Percentiles rank a stretch among this genome's conserved stretches.
phyloP scores from a whole-genome alignment of 352 stramenopile genomes.

The Phytophthora capsici region DNA sequence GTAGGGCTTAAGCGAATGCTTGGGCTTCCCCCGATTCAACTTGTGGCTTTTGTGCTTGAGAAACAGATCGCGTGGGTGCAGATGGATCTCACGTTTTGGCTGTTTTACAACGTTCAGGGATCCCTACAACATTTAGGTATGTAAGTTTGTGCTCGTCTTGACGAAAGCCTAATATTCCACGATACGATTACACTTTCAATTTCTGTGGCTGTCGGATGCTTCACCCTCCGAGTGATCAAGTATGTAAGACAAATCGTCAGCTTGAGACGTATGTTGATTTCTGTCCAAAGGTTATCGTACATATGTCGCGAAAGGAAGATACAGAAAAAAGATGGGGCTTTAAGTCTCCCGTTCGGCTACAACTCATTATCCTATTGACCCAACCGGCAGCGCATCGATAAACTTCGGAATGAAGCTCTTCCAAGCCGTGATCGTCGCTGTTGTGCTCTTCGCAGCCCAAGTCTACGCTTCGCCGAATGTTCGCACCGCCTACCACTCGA shows the following conservation, averaged over 20 bases:
- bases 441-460: neutral
- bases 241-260: no score
- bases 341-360: no score
- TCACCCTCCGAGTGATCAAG: no score
- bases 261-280: no score
- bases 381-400: no score
- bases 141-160: conserved; percentile 5
- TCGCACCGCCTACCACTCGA: no score
- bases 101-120: conserved; percentile 25
- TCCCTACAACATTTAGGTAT: conserved; percentile 29
- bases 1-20: conserved; percentile 1
- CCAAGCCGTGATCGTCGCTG: neutral
- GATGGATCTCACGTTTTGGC: conserved; percentile 22
- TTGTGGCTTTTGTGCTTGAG: conserved; percentile 22
- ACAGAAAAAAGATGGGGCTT: no score
- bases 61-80: conserved; percentile 2
- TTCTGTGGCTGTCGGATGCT: no score
- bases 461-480: neutral
- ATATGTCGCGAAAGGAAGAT: no score
- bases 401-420: neutral
- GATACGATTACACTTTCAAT: conserved; percentile 5
- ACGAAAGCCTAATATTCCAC: neutral
- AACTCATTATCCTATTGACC: no score
- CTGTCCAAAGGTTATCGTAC: no score
- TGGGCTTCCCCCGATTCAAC: conserved; percentile 5